Conservation (phyloP, 129 eudicot species). For the Flaveria trinervia region DNA sequence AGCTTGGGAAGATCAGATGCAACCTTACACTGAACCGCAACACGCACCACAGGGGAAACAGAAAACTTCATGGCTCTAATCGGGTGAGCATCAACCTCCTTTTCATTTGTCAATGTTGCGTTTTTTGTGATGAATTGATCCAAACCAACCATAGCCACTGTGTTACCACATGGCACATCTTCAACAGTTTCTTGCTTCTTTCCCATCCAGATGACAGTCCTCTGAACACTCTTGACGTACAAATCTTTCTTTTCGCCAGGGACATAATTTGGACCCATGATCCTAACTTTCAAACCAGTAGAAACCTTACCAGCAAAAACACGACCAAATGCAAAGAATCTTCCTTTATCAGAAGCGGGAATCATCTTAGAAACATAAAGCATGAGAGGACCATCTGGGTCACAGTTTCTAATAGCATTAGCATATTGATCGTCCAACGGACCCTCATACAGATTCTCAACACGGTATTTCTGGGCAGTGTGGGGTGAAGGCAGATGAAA, state of each 20-base stretch:
- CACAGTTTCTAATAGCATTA: conserved; percentile 60
- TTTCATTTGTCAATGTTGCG: conserved; percentile 74
- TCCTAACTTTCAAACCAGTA: conserved; percentile 83
- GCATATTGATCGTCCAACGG: conserved; percentile 59
- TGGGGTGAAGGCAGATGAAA: conserved; percentile 57
- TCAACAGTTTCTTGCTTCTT: conserved; percentile 87
- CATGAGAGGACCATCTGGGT: conserved; percentile 67
- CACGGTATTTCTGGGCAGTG: conserved; percentile 61
- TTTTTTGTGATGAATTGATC: conserved; percentile 80
- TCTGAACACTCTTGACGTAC: conserved; percentile 75
- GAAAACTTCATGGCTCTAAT: conserved; percentile 88
- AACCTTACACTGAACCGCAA: conserved; percentile 91
- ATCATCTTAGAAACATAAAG: conserved; percentile 57
- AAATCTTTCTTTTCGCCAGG: conserved; percentile 89
- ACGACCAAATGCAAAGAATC: conserved; percentile 89
- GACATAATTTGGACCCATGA: conserved; percentile 86
- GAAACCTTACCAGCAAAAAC: conserved; percentile 73
- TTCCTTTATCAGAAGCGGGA: conserved; percentile 63
- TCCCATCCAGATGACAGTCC: conserved; percentile 95
- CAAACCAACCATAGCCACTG: conserved; percentile 78
- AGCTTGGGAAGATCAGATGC: conserved; percentile 88
- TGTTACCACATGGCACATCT: conserved; percentile 85
- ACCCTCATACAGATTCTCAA: conserved; percentile 59
- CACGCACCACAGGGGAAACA: conserved; percentile 89
- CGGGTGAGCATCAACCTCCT: conserved; percentile 80